Conservation (phyloP, 2,329 filamentous ascomycete genomes). For the Phialemoniopsis sp. region DNA sequence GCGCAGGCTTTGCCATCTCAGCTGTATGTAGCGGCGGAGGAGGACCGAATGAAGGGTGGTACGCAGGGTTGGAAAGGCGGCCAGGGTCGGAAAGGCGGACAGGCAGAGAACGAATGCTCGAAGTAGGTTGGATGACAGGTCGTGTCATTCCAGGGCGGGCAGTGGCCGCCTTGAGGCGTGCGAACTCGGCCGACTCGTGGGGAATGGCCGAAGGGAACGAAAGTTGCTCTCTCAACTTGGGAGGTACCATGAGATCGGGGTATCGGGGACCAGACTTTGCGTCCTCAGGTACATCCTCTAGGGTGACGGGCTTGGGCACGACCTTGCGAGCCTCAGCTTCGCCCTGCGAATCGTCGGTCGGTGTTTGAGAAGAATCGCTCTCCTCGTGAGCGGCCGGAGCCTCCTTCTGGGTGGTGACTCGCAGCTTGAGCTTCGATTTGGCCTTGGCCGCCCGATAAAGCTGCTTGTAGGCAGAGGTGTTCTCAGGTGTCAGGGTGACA, state of each 20-base stretch:
- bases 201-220: not conserved
- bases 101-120: too few species aligned
- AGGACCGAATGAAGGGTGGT: too few species aligned
- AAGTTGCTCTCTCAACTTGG: too few species aligned
- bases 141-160: slow-evolving; percentile 2
- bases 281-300: slow-evolving; percentile 47
- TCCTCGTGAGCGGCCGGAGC: too few species aligned
- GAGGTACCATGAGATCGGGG: too few species aligned
- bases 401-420: slow-evolving; percentile 26
- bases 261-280: too few species aligned
- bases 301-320: slow-evolving; percentile 26
- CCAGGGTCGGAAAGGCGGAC: not conserved
- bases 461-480: slow-evolving; percentile 88
- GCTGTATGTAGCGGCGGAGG: too few species aligned
- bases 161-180: slow-evolving; percentile 10
- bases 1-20: too few species aligned
- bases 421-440: slow-evolving; percentile 93
- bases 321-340: not conserved
- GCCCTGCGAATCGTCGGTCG: too few species aligned
- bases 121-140: not conserved
- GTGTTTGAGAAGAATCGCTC: too few species aligned
- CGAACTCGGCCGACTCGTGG: slow-evolving; percentile 1
- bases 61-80: not conserved
- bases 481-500: slow-evolving; percentile 72
- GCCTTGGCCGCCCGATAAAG: slow-evolving; percentile 95